These are phyloP conservation scores for Blastocladiella emersonii DNA, from an alignment of 371 early-diverging fungal species.

Conservation along the genomic window DNA sequence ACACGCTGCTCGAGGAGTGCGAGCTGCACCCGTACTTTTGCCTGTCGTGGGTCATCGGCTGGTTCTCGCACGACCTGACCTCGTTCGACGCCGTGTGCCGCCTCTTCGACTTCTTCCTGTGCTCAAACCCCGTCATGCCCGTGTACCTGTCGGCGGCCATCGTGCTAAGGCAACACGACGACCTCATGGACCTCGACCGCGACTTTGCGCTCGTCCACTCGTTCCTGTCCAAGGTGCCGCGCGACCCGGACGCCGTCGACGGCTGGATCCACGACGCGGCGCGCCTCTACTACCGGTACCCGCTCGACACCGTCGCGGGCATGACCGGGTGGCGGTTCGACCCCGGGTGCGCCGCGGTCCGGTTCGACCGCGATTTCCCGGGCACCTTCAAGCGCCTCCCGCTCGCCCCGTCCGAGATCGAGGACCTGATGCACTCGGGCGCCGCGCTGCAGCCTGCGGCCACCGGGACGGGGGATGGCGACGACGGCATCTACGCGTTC, in stretches of 20 bases:
- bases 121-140: constrained; percentile 53
- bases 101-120: constrained; percentile 60
- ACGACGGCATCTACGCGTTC: neutral
- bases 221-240: constrained; percentile 38
- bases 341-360: neutral
- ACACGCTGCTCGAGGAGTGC: constrained; percentile 33
- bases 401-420: neutral
- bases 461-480: neutral
- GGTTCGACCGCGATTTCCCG: neutral
- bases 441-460: neutral
- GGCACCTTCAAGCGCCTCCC: neutral
- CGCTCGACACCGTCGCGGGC: neutral
- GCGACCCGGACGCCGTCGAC: constrained; percentile 16
- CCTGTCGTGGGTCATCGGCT: constrained; percentile 71
- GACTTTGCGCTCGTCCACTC: constrained; percentile 41
- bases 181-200: constrained; percentile 27
- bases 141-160: constrained; percentile 57
- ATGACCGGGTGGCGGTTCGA: neutral
- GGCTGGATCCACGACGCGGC: neutral
- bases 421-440: neutral
- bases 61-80: constrained; percentile 66
- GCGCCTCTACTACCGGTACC: neutral
- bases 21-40: constrained; percentile 58
- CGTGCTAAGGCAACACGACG: constrained; percentile 30
- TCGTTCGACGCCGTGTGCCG: constrained; percentile 39